Base-by-base conservation (phyloP, 352 stramenopile genomes). In the Globisporangium rhizosaccharum region DNA sequence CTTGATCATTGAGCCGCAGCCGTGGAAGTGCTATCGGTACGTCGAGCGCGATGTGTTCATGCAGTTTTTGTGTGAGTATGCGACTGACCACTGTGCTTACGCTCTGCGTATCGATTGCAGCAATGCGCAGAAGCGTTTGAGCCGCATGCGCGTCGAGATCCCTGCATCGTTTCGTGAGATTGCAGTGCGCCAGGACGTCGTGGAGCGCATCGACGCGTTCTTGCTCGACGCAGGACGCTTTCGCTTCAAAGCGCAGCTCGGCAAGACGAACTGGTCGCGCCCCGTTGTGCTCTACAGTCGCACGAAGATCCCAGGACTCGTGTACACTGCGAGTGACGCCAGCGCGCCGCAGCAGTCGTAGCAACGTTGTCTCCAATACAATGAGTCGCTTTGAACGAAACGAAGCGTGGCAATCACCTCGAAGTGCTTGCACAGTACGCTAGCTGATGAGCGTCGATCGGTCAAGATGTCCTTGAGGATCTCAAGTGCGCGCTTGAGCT, bases 21-120 rank as follows among this genome's bases (percentile, higher is more conserved):
- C 79, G 39, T 94, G 79, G 80, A 94, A 94, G 53, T 92, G 85
- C 69, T 94, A 92, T 57, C 75, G 79, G 81, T 90, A 66, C 7
- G 74, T 53, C 8, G 51, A 3, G 1, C 2, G 9, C 8, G 9
- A 3, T 14, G 14, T 55, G 20, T 39, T 39, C 23, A 9, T 30
- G 3, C 23, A 47, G 11, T 30, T 18, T 7, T 17, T 39, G 28
- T 55, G 18, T 18, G n/a, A 4, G 7, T n/a, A 17, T 42, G 36
- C 11, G 28, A 25, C 25, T 53, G 7, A 53, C 26, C 9, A 8
- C 10, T 5, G 8, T 39, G 33, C 1, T 11, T 8, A 53, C 42
- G 48, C 14, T 10, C 5, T 54, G 41, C 20, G 23, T 58, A 20
- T 55, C 15, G 37, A 53, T 6, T 25, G 28, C 63, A 90, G 79